Conservation (phyloP, 1,284 basidiomycete genomes). For the Singerocomus inundabilis region DNA sequence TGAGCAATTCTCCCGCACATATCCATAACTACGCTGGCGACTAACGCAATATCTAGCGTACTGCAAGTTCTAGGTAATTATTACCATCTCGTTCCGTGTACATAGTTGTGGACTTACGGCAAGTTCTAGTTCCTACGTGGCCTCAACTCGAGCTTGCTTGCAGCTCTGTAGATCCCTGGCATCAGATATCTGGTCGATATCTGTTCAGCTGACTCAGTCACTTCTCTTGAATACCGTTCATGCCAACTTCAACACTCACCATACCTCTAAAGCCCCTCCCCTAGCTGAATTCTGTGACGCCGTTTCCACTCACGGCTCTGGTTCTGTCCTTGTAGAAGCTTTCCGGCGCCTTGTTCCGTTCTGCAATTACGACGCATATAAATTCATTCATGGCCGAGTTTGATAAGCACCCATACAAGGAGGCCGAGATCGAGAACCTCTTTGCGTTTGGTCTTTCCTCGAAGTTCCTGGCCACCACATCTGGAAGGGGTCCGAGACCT, state of each 20-base stretch:
- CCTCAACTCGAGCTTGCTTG: too few species aligned
- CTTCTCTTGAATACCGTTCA: conserved; percentile 4
- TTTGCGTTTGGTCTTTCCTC: conserved; percentile 15
- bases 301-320: background rate
- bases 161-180: background rate
- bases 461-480: conserved; percentile 6
- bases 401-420: conserved; percentile 9
- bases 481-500: conserved; percentile 4
- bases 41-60: too few species aligned
- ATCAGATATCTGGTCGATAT: background rate
- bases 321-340: background rate
- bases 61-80: too few species aligned
- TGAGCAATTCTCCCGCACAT: too few species aligned
- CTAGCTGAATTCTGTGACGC: conserved; percentile 4
- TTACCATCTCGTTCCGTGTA: too few species aligned
- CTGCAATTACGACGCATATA: conserved; percentile 10
- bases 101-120: too few species aligned
- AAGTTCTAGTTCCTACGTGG: background rate
- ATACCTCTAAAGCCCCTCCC: background rate
- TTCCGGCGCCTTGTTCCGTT: conserved; percentile 11
- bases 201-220: background rate
- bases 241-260: conserved; percentile 4
- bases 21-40: too few species aligned
- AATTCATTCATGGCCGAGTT: conserved; percentile 11
- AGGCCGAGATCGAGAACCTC: conserved; percentile 11